Conservation (phyloP, 371 early-diverging fungal genomes). For the Circinella umbellata region DNA sequence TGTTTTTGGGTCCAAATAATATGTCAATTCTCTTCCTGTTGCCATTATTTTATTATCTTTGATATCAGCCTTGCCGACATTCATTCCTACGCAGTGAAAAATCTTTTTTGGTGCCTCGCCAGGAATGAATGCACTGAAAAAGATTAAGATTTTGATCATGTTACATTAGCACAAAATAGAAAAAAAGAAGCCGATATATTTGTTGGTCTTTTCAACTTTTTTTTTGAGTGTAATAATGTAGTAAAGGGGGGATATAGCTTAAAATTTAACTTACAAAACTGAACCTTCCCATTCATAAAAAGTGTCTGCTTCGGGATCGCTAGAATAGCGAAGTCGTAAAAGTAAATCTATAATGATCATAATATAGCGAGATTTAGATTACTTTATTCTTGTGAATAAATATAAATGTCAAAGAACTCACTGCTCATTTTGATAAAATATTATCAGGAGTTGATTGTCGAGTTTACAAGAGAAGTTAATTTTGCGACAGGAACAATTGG, state of each 20-base stretch:
- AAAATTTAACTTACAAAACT: conserved; percentile 29
- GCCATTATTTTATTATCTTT: conserved; percentile 29
- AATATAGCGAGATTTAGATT: not conserved
- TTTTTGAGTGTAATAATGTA: no score
- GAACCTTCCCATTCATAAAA: conserved; percentile 50
- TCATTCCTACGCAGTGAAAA: conserved; percentile 44
- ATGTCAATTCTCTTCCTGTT: conserved; percentile 37
- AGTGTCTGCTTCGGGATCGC: conserved; percentile 29
- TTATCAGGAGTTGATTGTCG: no score
- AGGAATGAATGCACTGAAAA: conserved; percentile 32
- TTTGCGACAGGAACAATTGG: no score
- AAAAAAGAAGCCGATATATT: no score
- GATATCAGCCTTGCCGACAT: conserved; percentile 35
- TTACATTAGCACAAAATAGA: not conserved
- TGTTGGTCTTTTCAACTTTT: no score
- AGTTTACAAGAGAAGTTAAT: no score
- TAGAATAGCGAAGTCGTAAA: conserved; percentile 28
- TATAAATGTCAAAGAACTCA: not conserved
- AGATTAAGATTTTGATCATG: not conserved
- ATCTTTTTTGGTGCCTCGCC: conserved; percentile 38
- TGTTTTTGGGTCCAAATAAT: conserved; percentile 38
- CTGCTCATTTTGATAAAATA: not conserved
- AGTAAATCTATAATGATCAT: conserved; percentile 1
- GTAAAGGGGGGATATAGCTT: no score
- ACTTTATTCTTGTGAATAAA: not conserved